Evolutionary conservation across 129 eudicot genomes (phyloP).

Genomic region (Tagetes erecta): DNA sequence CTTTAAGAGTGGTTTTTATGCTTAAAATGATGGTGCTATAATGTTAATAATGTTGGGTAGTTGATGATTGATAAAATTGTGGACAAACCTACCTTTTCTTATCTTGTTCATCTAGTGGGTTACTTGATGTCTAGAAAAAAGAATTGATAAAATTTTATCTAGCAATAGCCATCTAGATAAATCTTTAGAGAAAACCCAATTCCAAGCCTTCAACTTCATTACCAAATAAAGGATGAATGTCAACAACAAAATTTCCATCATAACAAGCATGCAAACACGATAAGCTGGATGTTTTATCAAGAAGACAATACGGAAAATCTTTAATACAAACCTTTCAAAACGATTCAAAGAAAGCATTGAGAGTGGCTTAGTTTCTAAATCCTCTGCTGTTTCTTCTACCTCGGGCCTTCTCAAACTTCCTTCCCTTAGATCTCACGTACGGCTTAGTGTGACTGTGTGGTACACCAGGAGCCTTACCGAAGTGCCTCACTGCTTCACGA

Average conservation of each 20-base stretch:
- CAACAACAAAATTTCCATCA: conserved; percentile 27
- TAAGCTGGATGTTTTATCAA: conserved; percentile 4
- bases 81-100: no score
- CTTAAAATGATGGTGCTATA: background rate
- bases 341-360: background rate
- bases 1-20: no score
- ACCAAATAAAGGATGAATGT: conserved; percentile 1
- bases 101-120: no score
- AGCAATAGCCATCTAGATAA: background rate
- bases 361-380: conserved; percentile 28
- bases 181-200: background rate
- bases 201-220: conserved; percentile 23
- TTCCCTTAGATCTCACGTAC: conserved; percentile 52
- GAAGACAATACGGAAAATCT: conserved; percentile 10
- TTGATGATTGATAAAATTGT: background rate
- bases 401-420: conserved; percentile 63
- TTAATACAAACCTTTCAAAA: background rate
- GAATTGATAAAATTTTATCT: no score
- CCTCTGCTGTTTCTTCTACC: conserved; percentile 67
- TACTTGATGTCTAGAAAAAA: no score
- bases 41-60: background rate
- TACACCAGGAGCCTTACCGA: conserved; percentile 65
- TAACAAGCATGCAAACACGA: conserved; percentile 20
- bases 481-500: conserved; percentile 56
- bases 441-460: conserved; percentile 67